Percentiles rank a stretch among this genome's conserved stretches.
These are phyloP conservation scores for Quercus alba DNA, from an alignment of 306 rosid species.

Conservation along the genomic window DNA sequence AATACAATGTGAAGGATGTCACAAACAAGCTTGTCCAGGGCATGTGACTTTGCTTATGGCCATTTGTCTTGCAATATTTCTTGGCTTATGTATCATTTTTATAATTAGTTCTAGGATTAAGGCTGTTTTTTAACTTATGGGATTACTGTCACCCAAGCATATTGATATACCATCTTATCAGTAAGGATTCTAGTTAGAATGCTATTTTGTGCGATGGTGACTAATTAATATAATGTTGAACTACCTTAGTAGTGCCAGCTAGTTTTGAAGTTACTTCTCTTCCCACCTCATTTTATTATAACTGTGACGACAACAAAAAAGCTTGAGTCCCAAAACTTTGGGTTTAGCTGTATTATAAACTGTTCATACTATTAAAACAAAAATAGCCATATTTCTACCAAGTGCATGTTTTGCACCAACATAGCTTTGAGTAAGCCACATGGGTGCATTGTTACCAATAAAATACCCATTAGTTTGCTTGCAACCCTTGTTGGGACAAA, in stretches of 20 bases:
- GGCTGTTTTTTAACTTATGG: neutral
- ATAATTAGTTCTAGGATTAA: neutral
- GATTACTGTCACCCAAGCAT: neutral
- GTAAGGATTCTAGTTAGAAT: neutral
- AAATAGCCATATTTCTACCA: neutral
- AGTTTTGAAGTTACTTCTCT: neutral
- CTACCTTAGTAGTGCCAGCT: neutral
- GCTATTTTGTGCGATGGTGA: neutral
- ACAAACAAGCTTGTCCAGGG: neutral
- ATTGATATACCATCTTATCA: neutral
- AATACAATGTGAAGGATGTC: neutral
- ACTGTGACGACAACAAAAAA: no score
- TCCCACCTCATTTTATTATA: neutral
- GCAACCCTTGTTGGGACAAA: neutral
- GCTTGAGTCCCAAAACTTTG: no score
- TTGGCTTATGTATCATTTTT: neutral
- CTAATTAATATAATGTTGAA: neutral
- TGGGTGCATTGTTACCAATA: neutral
- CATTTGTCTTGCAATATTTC: neutral
- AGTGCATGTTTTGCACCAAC: neutral
- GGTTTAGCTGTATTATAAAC: neutral
- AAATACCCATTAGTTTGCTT: neutral
- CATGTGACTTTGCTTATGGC: neutral
- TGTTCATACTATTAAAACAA: neutral
- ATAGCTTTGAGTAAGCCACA: neutral